Base-by-base conservation (phyloP, 495 filamentous ascomycete genomes). In the Darksidea phi region DNA sequence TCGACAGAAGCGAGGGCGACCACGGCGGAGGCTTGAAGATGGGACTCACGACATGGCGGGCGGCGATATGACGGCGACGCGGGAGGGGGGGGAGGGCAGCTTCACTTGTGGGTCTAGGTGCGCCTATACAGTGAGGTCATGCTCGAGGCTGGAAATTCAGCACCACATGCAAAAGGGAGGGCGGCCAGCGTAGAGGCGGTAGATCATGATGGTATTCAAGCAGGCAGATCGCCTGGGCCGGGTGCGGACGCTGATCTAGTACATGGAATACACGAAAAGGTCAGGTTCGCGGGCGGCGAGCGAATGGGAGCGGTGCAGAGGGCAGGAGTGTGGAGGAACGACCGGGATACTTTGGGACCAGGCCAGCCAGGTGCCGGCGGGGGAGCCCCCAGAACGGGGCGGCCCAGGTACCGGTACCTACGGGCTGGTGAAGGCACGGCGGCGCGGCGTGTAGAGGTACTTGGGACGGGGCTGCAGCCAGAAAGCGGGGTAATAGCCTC, bases 131-230 rank as follows among this genome's bases (percentile, higher is more conserved):
- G 57, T 37, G 48, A 48, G 55, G 55, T 57, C 61, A 62, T 60
- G 48, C 54, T 67, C 56, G 20, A 53, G 49, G 37, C 47, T 7
- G 43, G 37, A 52, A 48, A 37, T 54, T 59, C 63, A 61, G 63
- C 49, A 57, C 63, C 52, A 21, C 28, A 55, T 20, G 54, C 66
- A 58, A 65, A 45, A 52, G 53, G 52, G 18, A 46, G 42, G 52
- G 37, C 48, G 15, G 45, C 57, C 66, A 65, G 28, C 28, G 42
- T 52, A 57, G 51, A 57, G 61, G 66, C 55, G 58, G 66, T 66
- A 58, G 57, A 69, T 65, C 57, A 60, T 66, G 37, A 69, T 69
- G 66, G 66, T 69, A 69, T 66, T 63, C 57, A 66, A 62, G 62
- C 55, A 63, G 66, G 61, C 54, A 58, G 66, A 62, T 69, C 42